Evolutionary conservation across 768 basidiomycete species (phyloP).

Genomic region (Kwoniella heveanensis): DNA sequence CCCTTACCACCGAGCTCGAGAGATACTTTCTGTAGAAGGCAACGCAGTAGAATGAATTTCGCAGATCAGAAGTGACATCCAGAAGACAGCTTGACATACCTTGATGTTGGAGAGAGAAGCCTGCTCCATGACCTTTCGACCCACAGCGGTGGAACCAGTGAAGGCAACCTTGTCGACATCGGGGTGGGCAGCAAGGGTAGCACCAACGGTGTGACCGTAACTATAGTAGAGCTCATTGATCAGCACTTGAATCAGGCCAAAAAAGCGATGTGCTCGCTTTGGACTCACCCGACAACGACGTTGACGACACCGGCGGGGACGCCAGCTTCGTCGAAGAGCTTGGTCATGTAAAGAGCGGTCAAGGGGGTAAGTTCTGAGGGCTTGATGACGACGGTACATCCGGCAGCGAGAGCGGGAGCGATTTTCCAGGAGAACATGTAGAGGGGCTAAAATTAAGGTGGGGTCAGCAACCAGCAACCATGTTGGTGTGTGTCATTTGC

Average conservation of each 20-base stretch:
- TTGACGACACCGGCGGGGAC: slow-evolving; percentile 52
- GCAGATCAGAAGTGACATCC: slow-evolving; percentile 3
- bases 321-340: slow-evolving; percentile 52
- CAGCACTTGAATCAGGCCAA: no score
- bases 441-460: slow-evolving; percentile 34
- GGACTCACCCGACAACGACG: slow-evolving; percentile 36
- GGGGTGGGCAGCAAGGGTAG: slow-evolving; percentile 41
- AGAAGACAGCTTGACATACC: slow-evolving; percentile 6
- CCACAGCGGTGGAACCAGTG: slow-evolving; percentile 59
- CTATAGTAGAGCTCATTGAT: no score
- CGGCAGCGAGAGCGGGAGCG: slow-evolving; percentile 84
- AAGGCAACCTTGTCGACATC: slow-evolving; percentile 56
- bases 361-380: slow-evolving; percentile 70
- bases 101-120: slow-evolving; percentile 77
- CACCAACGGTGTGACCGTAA: slow-evolving; percentile 51
- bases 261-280: no score
- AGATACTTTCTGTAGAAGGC: slow-evolving; percentile 74
- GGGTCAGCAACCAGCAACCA: not conserved
- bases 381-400: slow-evolving; percentile 94
- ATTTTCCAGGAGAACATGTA: slow-evolving; percentile 71
- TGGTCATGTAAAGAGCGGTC: slow-evolving; percentile 51
- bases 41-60: no score
- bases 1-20: slow-evolving; percentile 82
- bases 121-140: slow-evolving; percentile 79
- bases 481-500: no score